A percentile compares a stretch with the other conserved stretches of the same genome.
Conservation (phyloP, 257 asterid species). For the Fraxinus cuspidata region DNA sequence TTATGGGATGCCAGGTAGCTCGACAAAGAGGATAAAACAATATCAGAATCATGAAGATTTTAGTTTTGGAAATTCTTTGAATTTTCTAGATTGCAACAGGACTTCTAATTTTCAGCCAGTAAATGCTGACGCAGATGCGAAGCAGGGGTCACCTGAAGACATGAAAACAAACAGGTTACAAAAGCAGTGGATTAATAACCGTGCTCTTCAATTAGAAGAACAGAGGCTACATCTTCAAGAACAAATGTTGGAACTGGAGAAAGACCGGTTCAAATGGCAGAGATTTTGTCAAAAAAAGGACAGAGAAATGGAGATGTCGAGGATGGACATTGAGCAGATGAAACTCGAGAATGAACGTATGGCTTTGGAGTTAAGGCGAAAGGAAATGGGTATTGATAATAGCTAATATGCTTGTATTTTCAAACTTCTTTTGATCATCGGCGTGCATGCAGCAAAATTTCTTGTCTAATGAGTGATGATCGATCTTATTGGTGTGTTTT, state of each 20-base stretch:
- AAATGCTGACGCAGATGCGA: constrained; percentile 12
- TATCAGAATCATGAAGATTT: constrained; percentile 33
- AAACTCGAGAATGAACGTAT: constrained; percentile 55
- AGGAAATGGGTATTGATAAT: constrained; percentile 41
- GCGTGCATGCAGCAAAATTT: neutral
- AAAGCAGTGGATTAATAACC: constrained; percentile 34
- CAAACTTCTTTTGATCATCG: neutral
- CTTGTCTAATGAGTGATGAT: neutral
- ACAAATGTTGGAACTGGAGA: constrained; percentile 60
- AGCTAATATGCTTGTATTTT: constrained; percentile 12
- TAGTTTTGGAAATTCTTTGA: constrained; percentile 33
- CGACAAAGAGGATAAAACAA: constrained; percentile 35
- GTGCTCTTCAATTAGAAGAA: constrained; percentile 42
- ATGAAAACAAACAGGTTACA: constrained; percentile 20
- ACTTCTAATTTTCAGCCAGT: constrained; percentile 29
- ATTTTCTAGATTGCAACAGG: constrained; percentile 35
- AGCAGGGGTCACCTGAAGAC: constrained; percentile 27
- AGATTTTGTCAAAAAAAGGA: constrained; percentile 56
- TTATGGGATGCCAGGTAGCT: constrained; percentile 21
- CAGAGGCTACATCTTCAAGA: constrained; percentile 43
- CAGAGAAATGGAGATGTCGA: constrained; percentile 41
- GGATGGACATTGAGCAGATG: constrained; percentile 57
- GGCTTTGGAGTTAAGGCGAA: constrained; percentile 50
- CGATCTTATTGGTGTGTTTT: constrained; percentile 5
- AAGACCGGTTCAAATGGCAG: constrained; percentile 59